Evolutionary conservation across 306 rosid species (phyloP).

Genomic region (Clitoria ternatea): DNA sequence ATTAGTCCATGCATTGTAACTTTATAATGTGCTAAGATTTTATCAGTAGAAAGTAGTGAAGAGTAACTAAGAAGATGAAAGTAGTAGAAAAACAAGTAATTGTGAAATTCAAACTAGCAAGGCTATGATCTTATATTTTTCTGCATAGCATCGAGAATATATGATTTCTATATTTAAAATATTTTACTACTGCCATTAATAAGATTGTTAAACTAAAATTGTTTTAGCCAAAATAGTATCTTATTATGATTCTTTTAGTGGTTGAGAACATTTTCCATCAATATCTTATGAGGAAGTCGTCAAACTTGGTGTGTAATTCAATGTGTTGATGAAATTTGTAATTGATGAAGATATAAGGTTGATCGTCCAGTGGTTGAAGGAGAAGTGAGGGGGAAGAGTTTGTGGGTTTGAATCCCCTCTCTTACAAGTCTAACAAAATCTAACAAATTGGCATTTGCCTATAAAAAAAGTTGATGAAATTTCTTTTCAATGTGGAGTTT

Average conservation of each 20-base stretch:
- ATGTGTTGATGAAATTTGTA: neutral
- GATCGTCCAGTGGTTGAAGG: no score
- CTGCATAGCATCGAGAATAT: neutral
- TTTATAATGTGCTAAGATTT: conserved; percentile 3
- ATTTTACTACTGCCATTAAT: neutral
- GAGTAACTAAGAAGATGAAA: neutral
- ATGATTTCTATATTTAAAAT: neutral
- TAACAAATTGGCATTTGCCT: no score
- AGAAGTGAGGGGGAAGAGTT: no score
- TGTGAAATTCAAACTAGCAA: neutral
- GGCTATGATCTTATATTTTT: neutral
- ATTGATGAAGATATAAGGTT: no score
- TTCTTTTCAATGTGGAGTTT: neutral
- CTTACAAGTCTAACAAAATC: no score
- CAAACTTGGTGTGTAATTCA: neutral
- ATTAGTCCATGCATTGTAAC: conserved; percentile 13
- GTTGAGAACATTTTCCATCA: neutral
- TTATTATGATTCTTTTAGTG: neutral
- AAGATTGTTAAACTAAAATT: neutral
- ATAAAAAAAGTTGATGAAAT: neutral
- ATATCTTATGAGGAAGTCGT: neutral
- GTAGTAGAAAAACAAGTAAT: neutral
- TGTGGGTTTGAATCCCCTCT: no score
- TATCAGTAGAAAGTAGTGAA: neutral
- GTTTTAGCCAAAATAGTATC: neutral